A percentile compares a stretch with the other conserved stretches of the same genome.
phyloP scores from a whole-genome alignment of 164 flowering plant species.

The Kingdonia uniflora region DNA sequence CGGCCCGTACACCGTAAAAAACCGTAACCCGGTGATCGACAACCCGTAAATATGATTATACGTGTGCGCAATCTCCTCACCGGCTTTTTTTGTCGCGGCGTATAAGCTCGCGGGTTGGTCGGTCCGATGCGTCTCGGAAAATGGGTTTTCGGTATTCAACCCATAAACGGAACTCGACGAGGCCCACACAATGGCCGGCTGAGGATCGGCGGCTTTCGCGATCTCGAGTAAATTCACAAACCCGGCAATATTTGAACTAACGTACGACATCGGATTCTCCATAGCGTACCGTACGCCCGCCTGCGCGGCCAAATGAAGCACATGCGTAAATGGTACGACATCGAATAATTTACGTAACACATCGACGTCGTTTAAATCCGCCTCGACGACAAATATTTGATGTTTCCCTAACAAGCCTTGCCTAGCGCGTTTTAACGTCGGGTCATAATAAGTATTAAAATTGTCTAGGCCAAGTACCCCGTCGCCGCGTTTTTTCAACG shows the following conservation, averaged over 20 bases:
- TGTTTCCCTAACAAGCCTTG: conserved; percentile 41
- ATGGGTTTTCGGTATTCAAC: conserved; percentile 61
- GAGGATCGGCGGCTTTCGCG: conserved; percentile 58
- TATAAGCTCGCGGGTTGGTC: conserved; percentile 88
- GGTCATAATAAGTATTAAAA: conserved; percentile 81
- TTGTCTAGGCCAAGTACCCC: conserved; percentile 89
- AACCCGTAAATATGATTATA: conserved; percentile 90
- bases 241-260: conserved; percentile 76
- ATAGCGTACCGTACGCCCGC: conserved; percentile 95
- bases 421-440: conserved; percentile 61
- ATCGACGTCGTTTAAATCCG: conserved; percentile 56
- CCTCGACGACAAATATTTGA: conserved; percentile 67
- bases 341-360: conserved; percentile 63
- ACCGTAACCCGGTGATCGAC: conserved; percentile 68
- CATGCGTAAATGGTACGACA: conserved; percentile 74
- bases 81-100: conserved; percentile 94
- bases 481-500: conserved; percentile 82
- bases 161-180: conserved; percentile 94
- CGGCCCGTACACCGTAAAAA: conserved; percentile 93
- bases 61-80: conserved; percentile 88
- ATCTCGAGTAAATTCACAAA: conserved; percentile 65
- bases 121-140: conserved; percentile 67
- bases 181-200: conserved; percentile 91
- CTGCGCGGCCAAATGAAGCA: conserved; percentile 90
- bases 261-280: conserved; percentile 79